Base-by-base conservation (phyloP, 1,139 yeast genomes). In the Nakaseomyces glabratus region DNA sequence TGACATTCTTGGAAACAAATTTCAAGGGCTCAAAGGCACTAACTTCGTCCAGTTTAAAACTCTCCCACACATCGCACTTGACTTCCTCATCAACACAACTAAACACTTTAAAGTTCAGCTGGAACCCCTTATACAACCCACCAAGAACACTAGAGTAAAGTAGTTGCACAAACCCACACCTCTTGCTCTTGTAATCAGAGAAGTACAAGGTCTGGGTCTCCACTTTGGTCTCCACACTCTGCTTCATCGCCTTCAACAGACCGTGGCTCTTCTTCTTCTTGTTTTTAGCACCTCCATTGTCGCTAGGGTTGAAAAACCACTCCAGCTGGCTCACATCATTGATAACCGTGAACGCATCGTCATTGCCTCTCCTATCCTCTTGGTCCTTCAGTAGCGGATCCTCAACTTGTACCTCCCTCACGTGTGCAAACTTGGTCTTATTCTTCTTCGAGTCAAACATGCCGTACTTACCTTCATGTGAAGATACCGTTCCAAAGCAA, bases 171-270 rank as follows among this genome's bases (percentile, higher is more conserved):
- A 85, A 82, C 1, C 95, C 93, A 38, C 71, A 66, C 55, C 71
- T 66, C 2, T 76, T 77, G n/a, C 68, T 57, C 25, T 64, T 63
- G 44, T 70, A 61, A 49, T 72, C 72, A 20, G 72, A 64, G 57
- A 82, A 82, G 61, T 85, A 85, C 49, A 84, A 78, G 9, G 88
- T 79, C 59, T 82, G 93, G 15, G 95, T 85, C 61, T 85, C 95
- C 20, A 85, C 93, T 54, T 80, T 79, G 35, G 93, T 24, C 29
- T 21, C 21, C 23, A 24, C 23, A 8, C 12, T 31, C 32, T 28
- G 32, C 24, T 20, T 20, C 18, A 28, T 18, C 6, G 23, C 32
- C 18, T 20, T 19, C 32, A 28, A n/a, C 32, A 21, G 17, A 11
- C 30, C 31, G 14, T 14, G 11, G 11, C 24, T 12, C 17, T 24